Base-by-base conservation (phyloP, 495 filamentous ascomycete species). In the Penicillium soppii region DNA sequence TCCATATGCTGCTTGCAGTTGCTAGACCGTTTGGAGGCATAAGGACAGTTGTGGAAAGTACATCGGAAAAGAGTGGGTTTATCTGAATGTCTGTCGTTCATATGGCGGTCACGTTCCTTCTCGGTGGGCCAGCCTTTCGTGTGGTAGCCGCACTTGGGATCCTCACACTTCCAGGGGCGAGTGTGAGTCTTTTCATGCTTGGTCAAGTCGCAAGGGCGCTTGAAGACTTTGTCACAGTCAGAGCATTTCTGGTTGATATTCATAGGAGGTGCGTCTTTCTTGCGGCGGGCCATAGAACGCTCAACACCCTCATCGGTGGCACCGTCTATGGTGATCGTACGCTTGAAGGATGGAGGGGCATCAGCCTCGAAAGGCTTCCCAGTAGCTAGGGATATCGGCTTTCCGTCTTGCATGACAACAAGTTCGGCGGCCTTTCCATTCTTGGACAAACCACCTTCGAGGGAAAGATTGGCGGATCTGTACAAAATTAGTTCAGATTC, bases 1-100 rank as follows among this genome's bases (percentile, higher is more conserved):
- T 98, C 94, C 94, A 98, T 98, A 70, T 98, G 94, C 69, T 98
- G 94, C 69, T 97, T 97, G 82, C 91, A 95, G 71, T 98, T 98
- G 67, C 88, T 94, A 73, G 96, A 88, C 22, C 94, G 86, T 77
- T 96, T 97, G 36, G 91, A 96, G 59, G 89, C 84, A 72, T 97
- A 98, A 1, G 87, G 82, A 79, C 94, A 98, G 16, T 88, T 87
- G 53, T 82, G 74, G 70, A 82, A 97, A n/a, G 81, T 69, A 72
- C 94, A 98, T 61, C 86, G 81, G 68, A 79, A 96, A 73, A 91
- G 78, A 12, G 79, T 71, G 4, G 94, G 90, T 26, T 79, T 76
- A n/a, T 75, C 65, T 25, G 89, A 89, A 72, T 98, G 94, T 70
- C 92, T 96, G 72, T 98, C 94, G 62, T 96, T 96, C 66, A 88